Percentiles rank a stretch among this genome's conserved stretches.
Evolutionary conservation across 129 eudicot genomes (phyloP).

Genomic region (Flaveria robusta): DNA sequence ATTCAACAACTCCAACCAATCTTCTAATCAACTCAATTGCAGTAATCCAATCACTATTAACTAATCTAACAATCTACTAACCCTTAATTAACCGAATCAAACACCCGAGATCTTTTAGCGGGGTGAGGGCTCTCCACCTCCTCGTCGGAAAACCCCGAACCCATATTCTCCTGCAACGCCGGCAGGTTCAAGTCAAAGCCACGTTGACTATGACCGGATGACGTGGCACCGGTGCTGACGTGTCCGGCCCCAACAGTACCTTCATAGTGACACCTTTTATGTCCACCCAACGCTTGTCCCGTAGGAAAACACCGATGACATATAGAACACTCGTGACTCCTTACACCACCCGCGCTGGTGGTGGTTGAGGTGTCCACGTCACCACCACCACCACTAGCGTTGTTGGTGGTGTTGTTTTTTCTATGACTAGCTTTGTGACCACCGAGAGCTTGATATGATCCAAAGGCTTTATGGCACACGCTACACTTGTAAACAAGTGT

Average conservation of each 20-base stretch:
- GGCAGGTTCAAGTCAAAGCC: constrained; percentile 59
- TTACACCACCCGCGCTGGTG: constrained; percentile 38
- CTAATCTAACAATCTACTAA: background rate
- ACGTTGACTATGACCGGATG: constrained; percentile 45
- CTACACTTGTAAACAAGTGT: constrained; percentile 47
- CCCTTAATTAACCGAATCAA: too few species aligned
- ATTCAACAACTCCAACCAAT: constrained; percentile 9
- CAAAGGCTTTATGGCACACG: constrained; percentile 69
- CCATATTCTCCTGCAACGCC: constrained; percentile 41
- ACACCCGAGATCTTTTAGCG: too few species aligned
- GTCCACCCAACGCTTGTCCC: constrained; percentile 96
- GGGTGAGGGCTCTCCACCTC: too few species aligned
- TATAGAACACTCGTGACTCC: constrained; percentile 82
- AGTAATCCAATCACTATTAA: constrained; percentile 2
- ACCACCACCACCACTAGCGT: constrained; percentile 26
- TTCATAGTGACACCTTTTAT: constrained; percentile 91
- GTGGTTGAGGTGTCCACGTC: constrained; percentile 24
- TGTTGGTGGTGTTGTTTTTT: constrained; percentile 35
- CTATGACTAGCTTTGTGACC: constrained; percentile 98
- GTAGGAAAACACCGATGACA: constrained; percentile 81
- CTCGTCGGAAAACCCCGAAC: too few species aligned
- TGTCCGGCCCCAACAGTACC: constrained; percentile 44
- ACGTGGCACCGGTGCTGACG: constrained; percentile 41
- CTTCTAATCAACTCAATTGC: constrained; percentile 15
- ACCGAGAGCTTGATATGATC: constrained; percentile 88